Conservation (phyloP, 164 flowering plant species). For the Umbellularia californica region DNA sequence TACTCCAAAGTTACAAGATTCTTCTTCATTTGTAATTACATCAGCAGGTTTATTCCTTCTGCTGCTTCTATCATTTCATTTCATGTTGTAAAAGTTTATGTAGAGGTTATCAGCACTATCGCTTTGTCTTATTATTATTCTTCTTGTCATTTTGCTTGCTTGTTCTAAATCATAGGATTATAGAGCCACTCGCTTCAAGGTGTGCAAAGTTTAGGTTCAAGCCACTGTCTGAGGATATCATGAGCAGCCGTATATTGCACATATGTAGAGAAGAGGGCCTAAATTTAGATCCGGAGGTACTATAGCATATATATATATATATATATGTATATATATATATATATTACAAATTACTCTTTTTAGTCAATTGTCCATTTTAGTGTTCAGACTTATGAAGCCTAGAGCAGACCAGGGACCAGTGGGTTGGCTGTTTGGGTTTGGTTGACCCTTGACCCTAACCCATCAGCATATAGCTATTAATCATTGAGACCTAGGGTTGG, state of each 20-base stretch:
- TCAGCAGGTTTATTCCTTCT: slow-evolving; percentile 65
- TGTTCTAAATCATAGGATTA: slow-evolving; percentile 49
- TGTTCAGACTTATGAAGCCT: too few species aligned
- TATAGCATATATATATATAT: neutral
- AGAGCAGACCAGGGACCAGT: too few species aligned
- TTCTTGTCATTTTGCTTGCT: neutral
- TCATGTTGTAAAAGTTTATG: neutral
- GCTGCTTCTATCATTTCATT: neutral
- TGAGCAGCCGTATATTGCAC: slow-evolving; percentile 67
- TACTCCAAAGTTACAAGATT: slow-evolving; percentile 96
- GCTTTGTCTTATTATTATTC: neutral
- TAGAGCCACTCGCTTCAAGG: slow-evolving; percentile 98
- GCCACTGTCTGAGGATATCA: slow-evolving; percentile 85
- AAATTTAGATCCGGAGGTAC: slow-evolving; percentile 73
- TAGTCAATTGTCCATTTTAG: too few species aligned
- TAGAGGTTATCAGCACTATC: neutral
- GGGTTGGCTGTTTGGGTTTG: too few species aligned
- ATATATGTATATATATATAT: too few species aligned
- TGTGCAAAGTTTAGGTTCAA: slow-evolving; percentile 99
- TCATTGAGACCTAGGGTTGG: too few species aligned
- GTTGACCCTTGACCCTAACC: too few species aligned
- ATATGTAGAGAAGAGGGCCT: slow-evolving; percentile 85
- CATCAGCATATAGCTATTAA: too few species aligned
- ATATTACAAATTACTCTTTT: too few species aligned
- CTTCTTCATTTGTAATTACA: slow-evolving; percentile 92